Percentiles rank a stretch among this genome's conserved stretches.
phyloP scores from a whole-genome alignment of 352 stramenopile species.

The Pythium vanterpoolii region DNA sequence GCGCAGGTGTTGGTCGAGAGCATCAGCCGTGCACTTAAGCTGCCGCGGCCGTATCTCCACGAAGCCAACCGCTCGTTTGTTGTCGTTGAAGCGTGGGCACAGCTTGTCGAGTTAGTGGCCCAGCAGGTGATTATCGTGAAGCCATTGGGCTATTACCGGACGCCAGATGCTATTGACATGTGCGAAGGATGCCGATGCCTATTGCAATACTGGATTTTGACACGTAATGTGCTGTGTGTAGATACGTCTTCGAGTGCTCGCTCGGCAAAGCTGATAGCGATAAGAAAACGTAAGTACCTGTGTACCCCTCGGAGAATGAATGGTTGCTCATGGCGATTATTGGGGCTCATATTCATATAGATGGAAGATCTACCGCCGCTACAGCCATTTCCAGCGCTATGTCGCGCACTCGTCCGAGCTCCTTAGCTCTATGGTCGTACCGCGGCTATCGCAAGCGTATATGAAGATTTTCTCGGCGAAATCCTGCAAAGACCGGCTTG shows the following conservation, averaged over 20 bases:
- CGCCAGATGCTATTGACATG: constrained; percentile 77
- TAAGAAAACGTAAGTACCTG: constrained; percentile 40
- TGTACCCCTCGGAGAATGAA: too few species aligned
- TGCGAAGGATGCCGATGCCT: constrained; percentile 30
- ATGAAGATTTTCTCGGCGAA: constrained; percentile 81
- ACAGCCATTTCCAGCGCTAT: constrained; percentile 81
- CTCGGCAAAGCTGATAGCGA: constrained; percentile 34
- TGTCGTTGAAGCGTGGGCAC: constrained; percentile 56
- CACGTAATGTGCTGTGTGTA: constrained; percentile 14
- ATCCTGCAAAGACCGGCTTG: constrained; percentile 70
- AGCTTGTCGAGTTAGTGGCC: constrained; percentile 53
- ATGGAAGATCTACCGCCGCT: constrained; percentile 86
- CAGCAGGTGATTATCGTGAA: constrained; percentile 45
- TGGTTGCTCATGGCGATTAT: not conserved
- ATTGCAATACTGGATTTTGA: not conserved
- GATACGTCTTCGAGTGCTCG: constrained; percentile 78
- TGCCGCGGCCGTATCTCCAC: constrained; percentile 59
- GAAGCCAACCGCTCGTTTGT: constrained; percentile 64
- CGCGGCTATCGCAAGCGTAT: constrained; percentile 67
- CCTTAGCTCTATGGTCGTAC: constrained; percentile 51
- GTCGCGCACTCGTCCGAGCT: constrained; percentile 58
- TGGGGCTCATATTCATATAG: too few species aligned
- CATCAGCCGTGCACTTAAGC: constrained; percentile 49
- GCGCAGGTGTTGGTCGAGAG: constrained; percentile 42
- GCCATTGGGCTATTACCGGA: constrained; percentile 78